Base-by-base conservation (phyloP, 345 rosid genomes). In the Odontarrhena argentea region DNA sequence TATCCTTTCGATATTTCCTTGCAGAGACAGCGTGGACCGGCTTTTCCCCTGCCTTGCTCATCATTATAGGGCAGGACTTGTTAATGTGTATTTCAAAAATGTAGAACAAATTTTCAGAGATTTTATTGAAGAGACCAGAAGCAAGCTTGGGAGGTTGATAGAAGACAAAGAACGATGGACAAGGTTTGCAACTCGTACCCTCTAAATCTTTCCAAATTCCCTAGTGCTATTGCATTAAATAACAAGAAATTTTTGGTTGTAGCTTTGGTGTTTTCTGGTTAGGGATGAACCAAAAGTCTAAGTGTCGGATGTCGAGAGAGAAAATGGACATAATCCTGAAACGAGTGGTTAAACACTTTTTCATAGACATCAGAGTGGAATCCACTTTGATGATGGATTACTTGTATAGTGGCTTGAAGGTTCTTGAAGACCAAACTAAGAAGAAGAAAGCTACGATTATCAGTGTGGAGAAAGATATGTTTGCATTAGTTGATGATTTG, bases 351-450 rank as follows among this genome's bases (percentile, higher is more conserved):
- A 94, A 91, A 63, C 93, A 94, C 65, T 94, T 91, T 82, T 94
- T 94, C 71, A 81, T 91, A 75, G 99, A 94, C 78, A 94, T 91
- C 83, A 97, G 91, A 82, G 99, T 94, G 60, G 81, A 95, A 51
- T 94, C 99, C 65, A 91, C 99, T 56, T 80, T 94, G 93, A 96
- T 91, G 50, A 91, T 94, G 99, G 99, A 94, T 83, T 94, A 97
- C 87, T 84, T 94, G 78, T 88, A 94, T 77, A 94, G 96, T 71
- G 99, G 99, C 56, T 74, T 88, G 80, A 94, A 87, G 84, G 99
- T 96, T 76, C 99, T 94, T 52, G 88, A 94, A 87, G 83, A 92
- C 45, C 95, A 91, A 77, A 70, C 79, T 71, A 91, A 81, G 71
- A 76, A 80, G 82, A 84, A 75, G 82, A 93, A 86, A 74, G 86